Evolutionary conservation across 2,329 filamentous ascomycete species (phyloP), one percentile per base, ranked within the genome.

Genomic region (Epichloe gansuensis): DNA sequence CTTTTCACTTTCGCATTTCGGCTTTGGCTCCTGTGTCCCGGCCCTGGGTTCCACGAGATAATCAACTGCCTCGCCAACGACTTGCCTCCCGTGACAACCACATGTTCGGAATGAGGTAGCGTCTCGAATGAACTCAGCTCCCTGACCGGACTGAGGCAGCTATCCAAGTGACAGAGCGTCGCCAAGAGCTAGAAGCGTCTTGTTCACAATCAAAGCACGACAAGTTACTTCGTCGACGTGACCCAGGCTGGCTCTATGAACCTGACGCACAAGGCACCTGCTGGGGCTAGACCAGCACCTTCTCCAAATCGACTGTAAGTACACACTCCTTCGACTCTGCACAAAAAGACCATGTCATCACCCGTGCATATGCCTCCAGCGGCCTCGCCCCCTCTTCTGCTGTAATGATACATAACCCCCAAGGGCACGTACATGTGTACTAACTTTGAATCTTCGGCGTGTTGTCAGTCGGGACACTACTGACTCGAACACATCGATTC

Each of bases 281-380:
- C 76, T 75, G 78, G 77, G 71, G 72, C 75, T 65, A 73, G 74
- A 74, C 75, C 76, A 69, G 74, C 75, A 64, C 73, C 74, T 67
- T 73, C 77, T 57, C 73, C 77, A 52, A 72, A 73, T 64, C 75
- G 74, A 67, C 62, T 66, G 78, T 81, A 72, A 68, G 75, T 64
- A 21, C 36, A 31, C 8, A 21, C 25, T 17, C 25, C 21, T 34
- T 38, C 35, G 6, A 11, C 17, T 31, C 8, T 31, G 27, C 27
- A 31, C 27, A 31, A 31, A 31, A 9, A 31, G 27, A 31, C 27
- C 8, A 9, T 31, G 8, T 9, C 27, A 31, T 31, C 27, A 9
- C 27, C 8, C 8, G 9, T 31, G 31, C 9, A 11, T 11, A 11
- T 31, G 8, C 8, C 8, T 31, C 31, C 8, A 31, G 31, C 3